A percentile compares a stretch with the other conserved stretches of the same genome.
Conservation (phyloP, 164 flowering plant species). For the Santalum album region DNA sequence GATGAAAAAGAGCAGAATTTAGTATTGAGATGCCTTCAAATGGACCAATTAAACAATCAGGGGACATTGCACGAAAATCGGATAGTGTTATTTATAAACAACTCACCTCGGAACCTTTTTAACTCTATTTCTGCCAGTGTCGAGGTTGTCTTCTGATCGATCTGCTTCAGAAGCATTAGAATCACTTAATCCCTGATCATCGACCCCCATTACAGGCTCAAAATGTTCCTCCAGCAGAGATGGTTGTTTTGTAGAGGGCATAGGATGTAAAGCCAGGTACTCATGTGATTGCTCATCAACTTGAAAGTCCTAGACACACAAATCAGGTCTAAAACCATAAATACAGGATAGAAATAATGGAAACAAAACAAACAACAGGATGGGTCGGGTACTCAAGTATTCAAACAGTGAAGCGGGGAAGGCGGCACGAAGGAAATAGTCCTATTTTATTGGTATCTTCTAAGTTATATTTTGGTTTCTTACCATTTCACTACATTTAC, state of each 20-base stretch:
- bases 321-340: constrained; percentile 2
- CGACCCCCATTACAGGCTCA: constrained; percentile 55
- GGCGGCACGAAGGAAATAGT: too few species aligned
- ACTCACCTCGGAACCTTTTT: constrained; percentile 54
- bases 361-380: too few species aligned
- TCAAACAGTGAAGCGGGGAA: too few species aligned
- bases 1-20: too few species aligned
- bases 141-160: constrained; percentile 41
- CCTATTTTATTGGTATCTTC: too few species aligned
- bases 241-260: constrained; percentile 46
- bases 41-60: too few species aligned
- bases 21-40: too few species aligned
- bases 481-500: too few species aligned
- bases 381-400: too few species aligned
- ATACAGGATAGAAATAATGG: too few species aligned
- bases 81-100: neutral
- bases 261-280: constrained; percentile 61
- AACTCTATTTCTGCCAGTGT: constrained; percentile 9
- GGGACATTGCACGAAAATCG: too few species aligned
- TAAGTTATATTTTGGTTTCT: too few species aligned
- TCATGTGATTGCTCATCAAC: constrained; percentile 62
- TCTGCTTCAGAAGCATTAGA: constrained; percentile 40
- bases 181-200: constrained; percentile 36
- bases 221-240: constrained; percentile 81
- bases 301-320: constrained; percentile 53